Percentiles rank a stretch among this genome's conserved stretches.
phyloP scores from a whole-genome alignment of 345 rosid genomes.

The Citrus cavaleriei region DNA sequence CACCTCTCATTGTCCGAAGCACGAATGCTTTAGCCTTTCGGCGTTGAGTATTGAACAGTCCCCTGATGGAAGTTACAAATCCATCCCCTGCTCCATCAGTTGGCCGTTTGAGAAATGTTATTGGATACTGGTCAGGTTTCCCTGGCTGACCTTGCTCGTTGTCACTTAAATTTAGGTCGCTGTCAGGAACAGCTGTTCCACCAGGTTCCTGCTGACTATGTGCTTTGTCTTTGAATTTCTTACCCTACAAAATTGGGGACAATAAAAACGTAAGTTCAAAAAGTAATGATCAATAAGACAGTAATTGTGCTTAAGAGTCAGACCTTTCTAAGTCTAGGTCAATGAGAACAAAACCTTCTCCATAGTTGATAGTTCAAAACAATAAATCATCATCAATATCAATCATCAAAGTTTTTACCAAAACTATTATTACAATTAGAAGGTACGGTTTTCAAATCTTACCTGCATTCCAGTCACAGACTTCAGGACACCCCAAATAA shows the following conservation, averaged over 20 bases:
- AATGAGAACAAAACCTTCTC: background rate
- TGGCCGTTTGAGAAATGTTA: constrained; percentile 74
- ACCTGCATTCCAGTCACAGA: constrained; percentile 99
- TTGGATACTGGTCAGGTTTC: constrained; percentile 62
- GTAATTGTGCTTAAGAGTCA: background rate
- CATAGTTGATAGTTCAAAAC: background rate
- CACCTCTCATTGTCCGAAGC: constrained; percentile 92
- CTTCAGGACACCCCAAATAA: constrained; percentile 96
- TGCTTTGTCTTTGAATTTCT: constrained; percentile 87
- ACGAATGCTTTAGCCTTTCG: constrained; percentile 93
- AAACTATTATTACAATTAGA: background rate
- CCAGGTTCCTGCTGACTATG: constrained; percentile 52
- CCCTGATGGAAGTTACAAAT: constrained; percentile 84
- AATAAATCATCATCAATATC: constrained; percentile 2
- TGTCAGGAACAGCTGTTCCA: constrained; percentile 50
- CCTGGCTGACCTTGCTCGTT: constrained; percentile 57
- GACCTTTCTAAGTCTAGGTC: background rate
- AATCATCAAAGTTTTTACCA: background rate
- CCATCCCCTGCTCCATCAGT: constrained; percentile 98
- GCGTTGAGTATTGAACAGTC: constrained; percentile 89
- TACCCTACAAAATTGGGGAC: constrained; percentile 52
- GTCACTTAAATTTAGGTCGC: constrained; percentile 75
- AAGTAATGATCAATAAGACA: background rate
- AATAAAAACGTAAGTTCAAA: background rate
- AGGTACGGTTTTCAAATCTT: background rate